Conservation (phyloP, 306 rosid species). For the Vigna nakashimae region DNA sequence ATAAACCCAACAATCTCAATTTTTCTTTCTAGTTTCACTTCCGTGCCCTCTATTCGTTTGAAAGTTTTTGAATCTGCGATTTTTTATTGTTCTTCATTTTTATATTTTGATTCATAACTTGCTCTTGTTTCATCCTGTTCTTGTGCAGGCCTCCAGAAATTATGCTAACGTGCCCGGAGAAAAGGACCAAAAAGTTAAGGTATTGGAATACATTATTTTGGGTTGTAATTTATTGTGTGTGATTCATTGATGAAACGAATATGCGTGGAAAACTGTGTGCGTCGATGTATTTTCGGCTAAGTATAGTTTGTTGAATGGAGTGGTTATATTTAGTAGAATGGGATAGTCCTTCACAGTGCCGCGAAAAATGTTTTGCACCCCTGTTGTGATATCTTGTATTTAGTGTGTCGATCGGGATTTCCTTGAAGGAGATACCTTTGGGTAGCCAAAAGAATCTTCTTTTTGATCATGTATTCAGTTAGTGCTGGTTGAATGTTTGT, state of each 20-base stretch:
- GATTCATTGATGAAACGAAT: neutral
- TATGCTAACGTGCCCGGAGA: conserved; percentile 62
- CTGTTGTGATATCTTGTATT: neutral
- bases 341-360: neutral
- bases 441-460: neutral
- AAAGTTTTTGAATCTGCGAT: neutral
- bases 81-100: conserved; percentile 1
- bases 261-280: neutral
- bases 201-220: conserved; percentile 42
- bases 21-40: neutral
- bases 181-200: conserved; percentile 71
- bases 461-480: neutral
- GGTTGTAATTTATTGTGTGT: conserved; percentile 14
- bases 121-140: conserved; percentile 28
- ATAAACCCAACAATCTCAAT: neutral
- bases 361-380: neutral
- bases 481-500: conserved; percentile 18
- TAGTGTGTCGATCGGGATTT: neutral
- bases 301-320: neutral
- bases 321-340: neutral
- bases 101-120: conserved; percentile 27
- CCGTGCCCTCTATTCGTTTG: neutral
- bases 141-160: conserved; percentile 72
- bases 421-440: neutral
- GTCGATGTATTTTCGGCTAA: neutral